Percentiles rank a stretch among this genome's conserved stretches.
phyloP scores from a whole-genome alignment of 768 basidiomycete genomes.

The Ramaria rubella region DNA sequence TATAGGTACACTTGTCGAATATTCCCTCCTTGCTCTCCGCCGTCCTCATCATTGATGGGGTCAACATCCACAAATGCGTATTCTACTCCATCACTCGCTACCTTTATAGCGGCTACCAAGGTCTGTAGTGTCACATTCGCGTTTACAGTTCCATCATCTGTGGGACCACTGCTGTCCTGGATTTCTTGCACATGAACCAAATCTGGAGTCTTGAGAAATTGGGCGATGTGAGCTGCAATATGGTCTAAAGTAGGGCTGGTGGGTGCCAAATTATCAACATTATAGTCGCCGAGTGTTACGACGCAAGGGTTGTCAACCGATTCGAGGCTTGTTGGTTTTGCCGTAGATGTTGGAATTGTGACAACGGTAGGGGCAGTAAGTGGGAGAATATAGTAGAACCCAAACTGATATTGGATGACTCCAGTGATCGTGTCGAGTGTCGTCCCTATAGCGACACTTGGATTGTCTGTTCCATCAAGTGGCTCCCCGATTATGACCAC shows the following conservation, averaged over 20 bases:
- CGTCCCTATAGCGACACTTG: slow-evolving; percentile 41
- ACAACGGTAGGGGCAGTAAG: slow-evolving; percentile 46
- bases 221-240: slow-evolving; percentile 49
- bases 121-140: slow-evolving; percentile 48
- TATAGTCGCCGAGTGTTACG: slow-evolving; percentile 55
- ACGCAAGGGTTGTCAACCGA: slow-evolving; percentile 32
- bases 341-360: slow-evolving; percentile 28
- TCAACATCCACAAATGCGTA: slow-evolving; percentile 46
- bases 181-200: slow-evolving; percentile 61
- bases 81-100: slow-evolving; percentile 26
- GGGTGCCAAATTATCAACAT: slow-evolving; percentile 54
- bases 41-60: slow-evolving; percentile 49
- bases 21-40: slow-evolving; percentile 57
- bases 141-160: slow-evolving; percentile 45
- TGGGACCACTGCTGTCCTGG: slow-evolving; percentile 50
- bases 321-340: slow-evolving; percentile 36
- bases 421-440: slow-evolving; percentile 47
- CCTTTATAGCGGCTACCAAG: slow-evolving; percentile 43
- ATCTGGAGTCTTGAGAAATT: slow-evolving; percentile 45
- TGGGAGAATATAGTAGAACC: slow-evolving; percentile 53
- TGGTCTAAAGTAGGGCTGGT: slow-evolving; percentile 34
- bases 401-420: slow-evolving; percentile 47
- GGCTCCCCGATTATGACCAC: slow-evolving; percentile 47
- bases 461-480: slow-evolving; percentile 47
- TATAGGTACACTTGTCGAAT: slow-evolving; percentile 56